These are phyloP conservation scores for Kazachstania psychrophila DNA, from an alignment of 805 yeast species.

Conservation along the genomic window DNA sequence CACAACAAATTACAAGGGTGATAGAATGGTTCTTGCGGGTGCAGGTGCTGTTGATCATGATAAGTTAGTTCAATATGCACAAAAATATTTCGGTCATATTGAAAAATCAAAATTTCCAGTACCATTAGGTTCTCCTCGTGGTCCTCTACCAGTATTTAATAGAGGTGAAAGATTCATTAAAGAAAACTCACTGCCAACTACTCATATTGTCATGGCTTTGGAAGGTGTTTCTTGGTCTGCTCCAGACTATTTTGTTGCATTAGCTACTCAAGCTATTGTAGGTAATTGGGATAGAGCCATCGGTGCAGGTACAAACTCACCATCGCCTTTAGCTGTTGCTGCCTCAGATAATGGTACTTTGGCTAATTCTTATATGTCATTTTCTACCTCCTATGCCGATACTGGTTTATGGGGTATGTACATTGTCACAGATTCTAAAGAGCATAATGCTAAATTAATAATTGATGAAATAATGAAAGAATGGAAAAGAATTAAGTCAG, in stretches of 20 bases:
- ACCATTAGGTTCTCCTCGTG: conserved; percentile 59
- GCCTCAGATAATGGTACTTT: conserved; percentile 45
- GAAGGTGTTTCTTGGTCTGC: conserved; percentile 98
- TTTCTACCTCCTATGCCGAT: conserved; percentile 94
- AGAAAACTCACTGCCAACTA: conserved; percentile 74
- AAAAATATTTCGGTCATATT: conserved; percentile 65
- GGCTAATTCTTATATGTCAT: conserved; percentile 93
- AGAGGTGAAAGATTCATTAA: conserved; percentile 82
- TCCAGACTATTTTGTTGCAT: conserved; percentile 88
- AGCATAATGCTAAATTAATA: conserved; percentile 53
- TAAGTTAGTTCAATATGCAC: conserved; percentile 67
- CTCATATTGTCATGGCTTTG: conserved; percentile 89
- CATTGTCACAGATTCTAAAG: conserved; percentile 68
- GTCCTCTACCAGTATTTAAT: conserved; percentile 64
- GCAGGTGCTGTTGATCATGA: conserved; percentile 91
- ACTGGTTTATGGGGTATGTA: conserved; percentile 98
- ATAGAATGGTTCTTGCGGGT: conserved; percentile 96
- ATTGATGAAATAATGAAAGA: conserved; percentile 71
- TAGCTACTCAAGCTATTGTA: conserved; percentile 91
- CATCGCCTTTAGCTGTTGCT: conserved; percentile 69
- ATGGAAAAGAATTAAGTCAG: conserved; percentile 78
- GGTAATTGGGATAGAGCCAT: conserved; percentile 96
- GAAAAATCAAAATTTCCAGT: conserved; percentile 41
- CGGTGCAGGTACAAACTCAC: conserved; percentile 75
- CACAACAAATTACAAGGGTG: conserved; percentile 81